phyloP scores from a whole-genome alignment of 1,139 yeast species.

The Candida freyschussii region DNA sequence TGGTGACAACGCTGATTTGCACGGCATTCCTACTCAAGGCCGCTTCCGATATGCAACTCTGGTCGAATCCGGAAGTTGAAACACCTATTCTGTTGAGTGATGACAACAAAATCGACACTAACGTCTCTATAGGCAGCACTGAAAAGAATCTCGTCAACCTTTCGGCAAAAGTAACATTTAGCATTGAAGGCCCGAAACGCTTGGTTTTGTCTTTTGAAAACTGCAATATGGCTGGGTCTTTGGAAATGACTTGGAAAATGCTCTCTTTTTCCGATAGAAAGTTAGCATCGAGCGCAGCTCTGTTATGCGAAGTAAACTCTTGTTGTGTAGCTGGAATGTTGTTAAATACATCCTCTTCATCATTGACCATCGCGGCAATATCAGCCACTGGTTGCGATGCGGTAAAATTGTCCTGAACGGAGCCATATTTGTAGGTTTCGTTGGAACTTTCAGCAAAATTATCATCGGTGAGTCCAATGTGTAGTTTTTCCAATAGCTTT shows the following conservation, averaged over 20 bases:
- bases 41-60: conserved; percentile 9
- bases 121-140: conserved; percentile 36
- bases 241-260: conserved; percentile 35
- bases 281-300: conserved; percentile 20
- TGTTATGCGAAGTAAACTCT: conserved; percentile 23
- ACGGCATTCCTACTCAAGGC: conserved; percentile 19
- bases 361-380: conserved; percentile 33
- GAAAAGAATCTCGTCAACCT: conserved; percentile 48
- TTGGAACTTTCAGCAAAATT: conserved; percentile 17
- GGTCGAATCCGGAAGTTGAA: conserved; percentile 18
- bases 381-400: conserved; percentile 33
- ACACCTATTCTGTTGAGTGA: conserved; percentile 39
- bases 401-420: conserved; percentile 16
- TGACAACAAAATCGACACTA: conserved; percentile 36
- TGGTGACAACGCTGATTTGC: conserved; percentile 37
- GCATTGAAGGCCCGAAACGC: conserved; percentile 3
- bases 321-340: conserved; percentile 35
- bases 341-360: conserved; percentile 27
- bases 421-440: conserved; percentile 11
- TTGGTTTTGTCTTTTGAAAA: conserved; percentile 29
- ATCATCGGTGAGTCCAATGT: conserved; percentile 44
- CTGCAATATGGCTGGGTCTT: conserved; percentile 49
- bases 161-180: conserved; percentile 33
- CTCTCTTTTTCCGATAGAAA: conserved; percentile 25
- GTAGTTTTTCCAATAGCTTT: conserved; percentile 39